Evolutionary conservation across 1,284 basidiomycete species (phyloP).

Genomic region (Leccinum variabile): DNA sequence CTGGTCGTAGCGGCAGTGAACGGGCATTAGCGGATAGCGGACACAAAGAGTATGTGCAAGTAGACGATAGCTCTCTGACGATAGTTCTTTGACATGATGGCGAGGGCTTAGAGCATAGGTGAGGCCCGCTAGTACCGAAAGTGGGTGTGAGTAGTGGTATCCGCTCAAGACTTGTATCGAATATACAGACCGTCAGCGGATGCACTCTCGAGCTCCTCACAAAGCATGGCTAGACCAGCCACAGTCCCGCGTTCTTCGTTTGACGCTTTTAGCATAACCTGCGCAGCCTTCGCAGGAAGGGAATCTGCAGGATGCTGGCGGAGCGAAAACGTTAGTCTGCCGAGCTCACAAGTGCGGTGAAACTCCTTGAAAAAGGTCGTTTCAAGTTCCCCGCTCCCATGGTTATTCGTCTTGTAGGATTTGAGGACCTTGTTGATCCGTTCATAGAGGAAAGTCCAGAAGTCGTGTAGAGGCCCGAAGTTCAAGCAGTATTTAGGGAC

Average conservation of each 20-base stretch:
- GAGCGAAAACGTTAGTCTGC: neutral
- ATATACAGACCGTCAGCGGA: neutral
- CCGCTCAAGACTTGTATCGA: neutral
- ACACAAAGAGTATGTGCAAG: neutral
- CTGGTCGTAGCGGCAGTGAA: neutral
- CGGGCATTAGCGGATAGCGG: neutral
- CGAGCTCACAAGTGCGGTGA: constrained; percentile 23
- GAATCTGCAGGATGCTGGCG: neutral
- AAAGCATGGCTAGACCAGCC: neutral
- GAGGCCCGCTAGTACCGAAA: neutral
- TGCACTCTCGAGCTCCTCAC: neutral
- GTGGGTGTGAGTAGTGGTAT: neutral
- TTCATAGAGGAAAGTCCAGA: constrained; percentile 32
- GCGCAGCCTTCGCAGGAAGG: neutral
- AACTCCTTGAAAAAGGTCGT: constrained; percentile 38
- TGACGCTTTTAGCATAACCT: neutral
- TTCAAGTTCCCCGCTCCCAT: constrained; percentile 31
- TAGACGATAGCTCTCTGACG: neutral
- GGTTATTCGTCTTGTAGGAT: constrained; percentile 3
- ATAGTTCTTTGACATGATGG: neutral
- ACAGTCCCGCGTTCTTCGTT: neutral
- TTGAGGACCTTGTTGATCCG: constrained; percentile 32
- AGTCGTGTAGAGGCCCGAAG: constrained; percentile 29
- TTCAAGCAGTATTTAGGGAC: constrained; percentile 22
- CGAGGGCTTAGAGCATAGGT: neutral